These are phyloP conservation scores for Scutellaria galericulata DNA, from an alignment of 257 asterid species.

Conservation along the genomic window DNA sequence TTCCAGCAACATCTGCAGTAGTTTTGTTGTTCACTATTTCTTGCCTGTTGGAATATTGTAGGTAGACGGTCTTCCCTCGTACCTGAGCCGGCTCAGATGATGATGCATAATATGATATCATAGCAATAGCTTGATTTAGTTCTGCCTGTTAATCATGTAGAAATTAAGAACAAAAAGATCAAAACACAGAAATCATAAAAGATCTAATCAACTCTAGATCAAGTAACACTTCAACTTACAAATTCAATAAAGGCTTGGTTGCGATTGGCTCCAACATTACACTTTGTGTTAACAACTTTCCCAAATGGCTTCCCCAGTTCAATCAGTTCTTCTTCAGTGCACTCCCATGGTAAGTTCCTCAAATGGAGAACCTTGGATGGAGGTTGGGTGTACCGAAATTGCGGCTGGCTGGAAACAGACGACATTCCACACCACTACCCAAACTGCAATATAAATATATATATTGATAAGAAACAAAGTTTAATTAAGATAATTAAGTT, in stretches of 20 bases:
- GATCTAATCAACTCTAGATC: neutral
- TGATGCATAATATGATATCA: conserved; percentile 97
- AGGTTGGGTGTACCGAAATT: conserved; percentile 93
- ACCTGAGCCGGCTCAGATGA: conserved; percentile 99
- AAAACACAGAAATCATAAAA: conserved; percentile 20
- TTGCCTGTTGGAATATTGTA: conserved; percentile 98
- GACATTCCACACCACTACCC: conserved; percentile 64
- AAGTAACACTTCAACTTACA: conserved; percentile 53
- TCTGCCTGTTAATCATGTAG: conserved; percentile 62
- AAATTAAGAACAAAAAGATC: conserved; percentile 24
- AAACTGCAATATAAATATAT: conserved; percentile 23
- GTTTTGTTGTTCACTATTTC: conserved; percentile 99
- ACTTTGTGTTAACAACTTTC: conserved; percentile 91
- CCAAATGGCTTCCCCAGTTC: conserved; percentile 98
- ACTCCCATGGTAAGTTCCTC: conserved; percentile 98
- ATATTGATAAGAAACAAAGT: too few relatives aligned
- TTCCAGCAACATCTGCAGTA: conserved; percentile 98
- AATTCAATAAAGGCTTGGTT: conserved; percentile 98
- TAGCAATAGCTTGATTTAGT: conserved; percentile 93
- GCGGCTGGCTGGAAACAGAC: conserved; percentile 94
- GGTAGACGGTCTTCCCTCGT: conserved; percentile 98
- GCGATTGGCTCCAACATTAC: conserved; percentile 97
- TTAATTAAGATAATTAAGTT: too few relatives aligned
- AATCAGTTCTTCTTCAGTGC: conserved; percentile 89
- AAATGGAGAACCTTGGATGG: conserved; percentile 98